Conservation (phyloP, 257 asterid species). For the Haberlea rhodopensis region DNA sequence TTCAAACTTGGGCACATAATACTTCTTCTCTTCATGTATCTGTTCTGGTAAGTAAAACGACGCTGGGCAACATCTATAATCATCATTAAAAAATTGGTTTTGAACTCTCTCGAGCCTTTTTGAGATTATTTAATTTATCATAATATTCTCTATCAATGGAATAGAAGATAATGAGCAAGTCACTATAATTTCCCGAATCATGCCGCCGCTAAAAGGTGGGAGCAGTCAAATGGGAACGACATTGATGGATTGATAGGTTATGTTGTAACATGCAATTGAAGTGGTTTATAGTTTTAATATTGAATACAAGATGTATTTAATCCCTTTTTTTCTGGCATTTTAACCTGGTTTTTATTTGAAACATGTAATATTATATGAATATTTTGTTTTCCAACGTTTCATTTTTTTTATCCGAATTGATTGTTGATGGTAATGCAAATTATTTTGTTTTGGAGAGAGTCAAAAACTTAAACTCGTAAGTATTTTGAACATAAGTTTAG, state of each 20-base stretch:
- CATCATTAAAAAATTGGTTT: not conserved
- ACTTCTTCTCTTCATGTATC: conserved; percentile 64
- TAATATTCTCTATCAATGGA: conserved; percentile 34
- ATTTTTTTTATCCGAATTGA: too few species aligned
- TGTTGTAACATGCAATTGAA: not conserved
- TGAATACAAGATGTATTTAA: not conserved
- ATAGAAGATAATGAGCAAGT: conserved; percentile 73
- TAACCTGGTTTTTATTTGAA: too few species aligned
- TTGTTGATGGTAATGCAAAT: too few species aligned
- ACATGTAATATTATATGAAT: too few species aligned
- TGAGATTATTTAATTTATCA: not conserved
- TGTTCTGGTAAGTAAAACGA: conserved; percentile 63
- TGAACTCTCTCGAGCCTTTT: not conserved
- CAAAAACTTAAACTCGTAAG: too few species aligned
- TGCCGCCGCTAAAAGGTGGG: not conserved
- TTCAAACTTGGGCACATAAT: conserved; percentile 72
- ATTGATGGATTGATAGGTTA: too few species aligned
- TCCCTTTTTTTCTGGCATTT: not conserved
- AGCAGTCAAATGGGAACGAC: not conserved
- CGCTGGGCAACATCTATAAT: not conserved
- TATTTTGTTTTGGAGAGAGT: too few species aligned
- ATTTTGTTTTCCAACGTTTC: too few species aligned
- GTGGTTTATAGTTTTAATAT: not conserved
- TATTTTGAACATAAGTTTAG: too few species aligned
- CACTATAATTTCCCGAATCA: conserved; percentile 20